A percentile compares a stretch with the other conserved stretches of the same genome.
phyloP scores from a whole-genome alignment of 768 basidiomycete genomes.

The Rhizopogon roseolus region DNA sequence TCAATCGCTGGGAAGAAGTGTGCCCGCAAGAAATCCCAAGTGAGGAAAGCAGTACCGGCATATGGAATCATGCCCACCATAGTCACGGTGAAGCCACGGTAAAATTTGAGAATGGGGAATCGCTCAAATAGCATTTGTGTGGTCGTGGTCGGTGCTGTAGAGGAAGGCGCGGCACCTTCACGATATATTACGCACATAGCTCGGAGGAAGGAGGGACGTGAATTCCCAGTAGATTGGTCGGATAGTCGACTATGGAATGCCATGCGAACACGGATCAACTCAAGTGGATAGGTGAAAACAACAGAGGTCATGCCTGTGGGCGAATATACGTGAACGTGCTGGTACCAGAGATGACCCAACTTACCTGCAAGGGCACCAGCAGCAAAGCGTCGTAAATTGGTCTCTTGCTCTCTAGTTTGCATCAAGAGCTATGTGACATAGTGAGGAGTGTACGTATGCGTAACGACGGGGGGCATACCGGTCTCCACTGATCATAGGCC shows the following conservation, averaged over 20 bases:
- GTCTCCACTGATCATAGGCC: conserved; percentile 86
- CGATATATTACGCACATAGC: conserved; percentile 65
- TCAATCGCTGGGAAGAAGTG: conserved; percentile 45
- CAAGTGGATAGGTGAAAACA: conserved; percentile 91
- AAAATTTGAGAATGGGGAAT: conserved; percentile 84
- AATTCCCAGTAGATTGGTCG: conserved; percentile 17
- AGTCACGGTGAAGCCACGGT: conserved; percentile 95
- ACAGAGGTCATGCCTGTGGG: conserved; percentile 78
- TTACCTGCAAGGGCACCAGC: conserved; percentile 87
- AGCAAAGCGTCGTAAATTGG: conserved; percentile 71
- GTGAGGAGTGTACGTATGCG: not conserved
- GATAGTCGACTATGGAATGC: conserved; percentile 50
- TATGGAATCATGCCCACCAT: conserved; percentile 92
- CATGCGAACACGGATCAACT: conserved; percentile 92
- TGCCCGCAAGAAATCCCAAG: conserved; percentile 77
- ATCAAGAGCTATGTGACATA: conserved; percentile 62
- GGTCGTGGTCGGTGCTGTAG: conserved; percentile 15
- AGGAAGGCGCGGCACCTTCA: conserved; percentile 40
- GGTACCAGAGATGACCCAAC: conserved; percentile 13
- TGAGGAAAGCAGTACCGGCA: conserved; percentile 90
- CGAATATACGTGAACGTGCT: not conserved
- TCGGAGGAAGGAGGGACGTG: conserved; percentile 46
- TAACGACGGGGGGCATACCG: conserved; percentile 39
- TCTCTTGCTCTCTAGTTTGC: conserved; percentile 76
- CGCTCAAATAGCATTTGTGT: conserved; percentile 40